Base-by-base conservation (phyloP, 306 rosid genomes). In the Dalbergia cochinchinensis region DNA sequence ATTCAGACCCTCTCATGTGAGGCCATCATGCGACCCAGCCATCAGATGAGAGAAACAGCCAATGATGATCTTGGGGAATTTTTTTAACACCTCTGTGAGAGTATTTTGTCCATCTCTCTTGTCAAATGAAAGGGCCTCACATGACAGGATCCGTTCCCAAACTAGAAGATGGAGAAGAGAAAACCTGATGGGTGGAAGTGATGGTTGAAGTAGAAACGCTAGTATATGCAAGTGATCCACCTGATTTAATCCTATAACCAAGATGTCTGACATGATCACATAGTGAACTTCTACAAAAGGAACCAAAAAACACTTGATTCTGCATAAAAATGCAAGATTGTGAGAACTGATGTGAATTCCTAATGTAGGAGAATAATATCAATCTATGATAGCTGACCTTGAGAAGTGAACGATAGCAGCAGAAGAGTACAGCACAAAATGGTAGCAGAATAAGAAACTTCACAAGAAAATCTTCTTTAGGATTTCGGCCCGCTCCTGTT, bases 401-500 rank as follows among this genome's bases (percentile, higher is more conserved):
- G 77, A 83, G 61, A 79, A 83, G 83, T 37, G 87, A 84, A 47
- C 78, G 87, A 85, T 90, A 88, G 81, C 80, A 86, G 83, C 83
- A 88, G 50, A 91, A 88, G 85, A 90, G 62, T 65, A 91, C 76
- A 77, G 90, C 93, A 81, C 88, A 86, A 68, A 91, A 61, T 14
- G 99, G 99, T 54, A 96, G 82, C 57, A 88, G 83, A 83, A 85
- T 84, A 74, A 96, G 94, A 85, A 93, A 79, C 69, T 85, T 90
- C 87, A 93, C 92, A 54, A 90, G 76, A 82, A 91, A 83, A 85
- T 82, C 81, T 70, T 96, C 99, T 39, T 85, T 88, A 66, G 97
- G 96, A 80, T 90, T 90, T 85, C 69, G 85, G 31, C 98, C 99
- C 15, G 97, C 94, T 81, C 89, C 87, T 58, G 99, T 91, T 87